A percentile compares a stretch with the other conserved stretches of the same genome.
These are phyloP conservation scores for Xylaria grammica DNA, from an alignment of 495 filamentous ascomycete genomes.

Conservation along the genomic window DNA sequence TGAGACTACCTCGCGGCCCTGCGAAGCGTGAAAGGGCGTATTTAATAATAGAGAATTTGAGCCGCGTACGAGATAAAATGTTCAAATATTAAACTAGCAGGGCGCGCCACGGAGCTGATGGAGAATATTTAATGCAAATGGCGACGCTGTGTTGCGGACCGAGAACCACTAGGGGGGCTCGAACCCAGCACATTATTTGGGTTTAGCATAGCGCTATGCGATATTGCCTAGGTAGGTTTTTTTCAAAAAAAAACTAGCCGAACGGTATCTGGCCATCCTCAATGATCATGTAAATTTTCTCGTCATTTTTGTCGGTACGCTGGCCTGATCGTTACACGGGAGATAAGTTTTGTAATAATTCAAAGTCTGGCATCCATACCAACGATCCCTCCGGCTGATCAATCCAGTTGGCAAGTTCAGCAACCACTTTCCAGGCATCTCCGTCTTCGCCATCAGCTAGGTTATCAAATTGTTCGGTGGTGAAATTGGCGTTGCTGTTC, in stretches of 20 bases:
- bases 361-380: conserved; percentile 26
- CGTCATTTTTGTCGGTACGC: neutral
- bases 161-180: too few relatives aligned
- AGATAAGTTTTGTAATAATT: conserved; percentile 22
- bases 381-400: conserved; percentile 24
- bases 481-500: conserved; percentile 12
- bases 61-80: too few relatives aligned
- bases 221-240: too few relatives aligned
- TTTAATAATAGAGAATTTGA: too few relatives aligned
- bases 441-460: conserved; percentile 19
- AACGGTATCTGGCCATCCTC: neutral
- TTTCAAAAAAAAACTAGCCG: neutral
- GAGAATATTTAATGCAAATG: too few relatives aligned
- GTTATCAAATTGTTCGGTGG: conserved; percentile 14
- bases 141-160: too few relatives aligned
- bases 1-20: too few relatives aligned
- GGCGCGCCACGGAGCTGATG: too few relatives aligned
- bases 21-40: too few relatives aligned
- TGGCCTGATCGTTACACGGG: conserved; percentile 1
- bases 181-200: too few relatives aligned
- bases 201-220: too few relatives aligned
- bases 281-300: neutral
- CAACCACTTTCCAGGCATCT: conserved; percentile 27
- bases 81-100: too few relatives aligned
- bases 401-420: conserved; percentile 24